These are phyloP conservation scores for Tricholoma sp. DNA, from an alignment of 768 basidiomycete species.

Conservation along the genomic window DNA sequence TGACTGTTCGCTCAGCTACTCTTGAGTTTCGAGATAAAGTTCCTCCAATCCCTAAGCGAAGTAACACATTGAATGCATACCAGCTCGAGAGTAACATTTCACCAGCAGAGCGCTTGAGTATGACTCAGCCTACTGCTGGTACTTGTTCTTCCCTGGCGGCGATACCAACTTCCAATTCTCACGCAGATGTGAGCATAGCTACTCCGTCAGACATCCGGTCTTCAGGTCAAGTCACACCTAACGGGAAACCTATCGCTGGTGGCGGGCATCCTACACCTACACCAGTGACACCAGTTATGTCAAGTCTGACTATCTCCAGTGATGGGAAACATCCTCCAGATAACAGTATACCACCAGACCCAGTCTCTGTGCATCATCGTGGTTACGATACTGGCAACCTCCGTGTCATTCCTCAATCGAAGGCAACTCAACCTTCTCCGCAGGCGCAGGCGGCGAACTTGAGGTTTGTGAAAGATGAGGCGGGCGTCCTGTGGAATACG, in stretches of 20 bases:
- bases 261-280: background rate
- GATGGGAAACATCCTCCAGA: background rate
- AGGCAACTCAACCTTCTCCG: slow-evolving; percentile 14
- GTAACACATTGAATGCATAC: background rate
- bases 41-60: background rate
- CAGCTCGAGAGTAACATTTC: background rate
- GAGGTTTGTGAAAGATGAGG: slow-evolving; percentile 17
- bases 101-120: background rate
- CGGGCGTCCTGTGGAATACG: slow-evolving; percentile 11
- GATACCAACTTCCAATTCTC: background rate
- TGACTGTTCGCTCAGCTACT: background rate
- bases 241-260: background rate
- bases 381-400: slow-evolving; percentile 24
- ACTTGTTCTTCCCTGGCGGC: background rate
- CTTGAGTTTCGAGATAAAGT: background rate
- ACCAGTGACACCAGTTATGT: background rate
- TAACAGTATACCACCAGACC: background rate
- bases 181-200: background rate
- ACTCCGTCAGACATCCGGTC: background rate
- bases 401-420: slow-evolving; percentile 15
- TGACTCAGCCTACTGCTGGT: background rate
- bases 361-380: slow-evolving; percentile 10
- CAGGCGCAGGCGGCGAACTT: slow-evolving; percentile 25
- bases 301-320: background rate
- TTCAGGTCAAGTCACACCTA: background rate